Evolutionary conservation across 139 green algal species (phyloP), one percentile per base, ranked within the genome.

Genomic region (Tetradesmus obliquus): DNA sequence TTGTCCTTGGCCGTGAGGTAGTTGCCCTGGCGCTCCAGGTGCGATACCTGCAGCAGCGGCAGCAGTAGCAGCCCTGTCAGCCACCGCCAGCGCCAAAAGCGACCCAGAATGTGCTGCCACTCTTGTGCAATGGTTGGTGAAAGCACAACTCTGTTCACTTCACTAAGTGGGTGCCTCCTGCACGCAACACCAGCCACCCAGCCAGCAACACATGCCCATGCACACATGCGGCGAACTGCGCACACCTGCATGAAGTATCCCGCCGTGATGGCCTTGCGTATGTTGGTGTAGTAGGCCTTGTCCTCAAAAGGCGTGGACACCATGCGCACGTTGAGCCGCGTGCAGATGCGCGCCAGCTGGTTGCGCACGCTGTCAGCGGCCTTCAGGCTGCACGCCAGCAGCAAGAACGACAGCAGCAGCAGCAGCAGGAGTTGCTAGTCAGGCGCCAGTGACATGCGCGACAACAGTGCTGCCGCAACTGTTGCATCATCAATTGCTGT

Each of bases 1-100:
- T 99, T 99, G 95, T 99, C 98, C 95, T 99, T 99, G n/a, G 98
- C 98, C 0, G 98, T 99, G 51, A 99, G 95, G 94, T 99, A 99
- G 89, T 97, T 95, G n/a, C 98, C 98, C 1, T 94, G 95, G 12
- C 96, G 94, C 92, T 99, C 95, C 86, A 99, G 91, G 94, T 99
- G 97, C 5, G 98, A 97, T 1, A 99, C 98, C 85, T 91, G 80
- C 57, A 87, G 12, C 80, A 74, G 55, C 62, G 66, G 17, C 24
- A 81, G 81, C 81, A 62, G 81, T 51, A 60, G 81, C 81, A 69
- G 81, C 19, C 9, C 19, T 51, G 53, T 10, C 53, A 86, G 13
- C 17, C 53, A 62, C 32, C 22, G 10, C 54, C 6, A 76, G 17
- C 66, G 15, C 17, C 32, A 45, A 45, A 45, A 45, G 32, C 32